Base-by-base conservation (phyloP, 1,284 basidiomycete species). In the Tilletia indica region DNA sequence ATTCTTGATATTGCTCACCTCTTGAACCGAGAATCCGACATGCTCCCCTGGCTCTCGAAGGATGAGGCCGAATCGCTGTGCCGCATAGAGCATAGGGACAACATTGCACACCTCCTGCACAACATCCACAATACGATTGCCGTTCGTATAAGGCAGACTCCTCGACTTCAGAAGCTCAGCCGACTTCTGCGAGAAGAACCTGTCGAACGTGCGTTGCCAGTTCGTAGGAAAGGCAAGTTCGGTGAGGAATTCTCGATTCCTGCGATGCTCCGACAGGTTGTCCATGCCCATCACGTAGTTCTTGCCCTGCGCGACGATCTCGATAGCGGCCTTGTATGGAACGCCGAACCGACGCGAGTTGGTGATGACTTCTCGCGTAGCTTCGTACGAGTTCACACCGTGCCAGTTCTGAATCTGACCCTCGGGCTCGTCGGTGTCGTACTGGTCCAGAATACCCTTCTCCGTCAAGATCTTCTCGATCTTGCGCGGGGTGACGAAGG, bases 281-380 rank as follows among this genome's bases (percentile, higher is more conserved):
- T 64, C 61, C 61, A 64, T 64, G 61, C 61, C 61, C 61, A 64
- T 64, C 34, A 64, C 61, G 61, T 64, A 64, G 36, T 64, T 64
- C 31, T 42, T 25, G 61, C 61, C 61, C 36, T 64, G 61, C 34
- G 61, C 31, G 61, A 64, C 61, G n/a, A 64, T 38, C 61, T 64
- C 61, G 61, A 64, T 64, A 16, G 61, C 34, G 0, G 34, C 4
- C 16, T 39, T 34, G 61, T 64, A 64, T 16, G 61, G 61, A 34
- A 64, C 61, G 16, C 61, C 61, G 36, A 64, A 64, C 12, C 19
- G 19, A 3, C 16, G 9, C 31, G 34, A n/a, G 34, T 64, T 34
- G 5, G 8, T 38, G 0, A 38, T 3, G 31, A 64, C 36, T 14
- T 42, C 16, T 12, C 12, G 12, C 11, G 39, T 36, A 3, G 61